phyloP scores from a whole-genome alignment of 179 eudicot species.

The Gypsophila paniculata region DNA sequence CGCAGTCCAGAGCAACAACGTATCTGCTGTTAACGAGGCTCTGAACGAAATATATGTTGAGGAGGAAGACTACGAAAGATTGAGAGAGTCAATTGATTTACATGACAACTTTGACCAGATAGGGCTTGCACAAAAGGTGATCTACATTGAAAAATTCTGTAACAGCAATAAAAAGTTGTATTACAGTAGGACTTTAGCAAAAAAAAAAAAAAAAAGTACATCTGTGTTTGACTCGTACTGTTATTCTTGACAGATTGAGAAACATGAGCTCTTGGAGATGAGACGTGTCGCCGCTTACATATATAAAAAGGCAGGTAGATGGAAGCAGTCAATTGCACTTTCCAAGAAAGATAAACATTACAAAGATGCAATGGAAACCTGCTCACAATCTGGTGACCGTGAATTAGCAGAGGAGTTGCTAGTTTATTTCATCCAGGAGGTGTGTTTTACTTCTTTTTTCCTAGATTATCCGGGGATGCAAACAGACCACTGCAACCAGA shows the following conservation, averaged over 20 bases:
- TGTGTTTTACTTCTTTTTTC: constrained; percentile 20
- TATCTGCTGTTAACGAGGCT: constrained; percentile 91
- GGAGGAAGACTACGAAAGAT: constrained; percentile 93
- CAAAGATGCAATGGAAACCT: constrained; percentile 94
- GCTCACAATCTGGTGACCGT: constrained; percentile 92
- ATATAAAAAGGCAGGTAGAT: constrained; percentile 88
- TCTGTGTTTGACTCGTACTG: background rate
- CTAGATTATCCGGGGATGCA: background rate
- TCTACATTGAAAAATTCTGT: too few species aligned
- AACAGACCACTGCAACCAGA: too few species aligned
- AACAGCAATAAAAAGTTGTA: too few species aligned
- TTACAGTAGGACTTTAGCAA: too few species aligned
- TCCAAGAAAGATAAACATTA: constrained; percentile 84
- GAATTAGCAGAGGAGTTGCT: constrained; percentile 93
- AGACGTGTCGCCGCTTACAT: constrained; percentile 92
- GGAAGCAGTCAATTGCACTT: constrained; percentile 91
- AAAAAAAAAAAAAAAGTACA: too few species aligned
- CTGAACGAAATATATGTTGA: constrained; percentile 87
- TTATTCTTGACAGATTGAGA: constrained; percentile 66
- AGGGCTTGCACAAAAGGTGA: constrained; percentile 93
- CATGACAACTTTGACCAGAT: constrained; percentile 97
- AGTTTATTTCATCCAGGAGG: constrained; percentile 85
- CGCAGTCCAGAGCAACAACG: constrained; percentile 94
- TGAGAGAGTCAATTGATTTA: constrained; percentile 81
- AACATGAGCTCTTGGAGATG: constrained; percentile 93